Conservation (phyloP, 2,329 filamentous ascomycete species). For the Teratosphaeria epicoccoides region DNA sequence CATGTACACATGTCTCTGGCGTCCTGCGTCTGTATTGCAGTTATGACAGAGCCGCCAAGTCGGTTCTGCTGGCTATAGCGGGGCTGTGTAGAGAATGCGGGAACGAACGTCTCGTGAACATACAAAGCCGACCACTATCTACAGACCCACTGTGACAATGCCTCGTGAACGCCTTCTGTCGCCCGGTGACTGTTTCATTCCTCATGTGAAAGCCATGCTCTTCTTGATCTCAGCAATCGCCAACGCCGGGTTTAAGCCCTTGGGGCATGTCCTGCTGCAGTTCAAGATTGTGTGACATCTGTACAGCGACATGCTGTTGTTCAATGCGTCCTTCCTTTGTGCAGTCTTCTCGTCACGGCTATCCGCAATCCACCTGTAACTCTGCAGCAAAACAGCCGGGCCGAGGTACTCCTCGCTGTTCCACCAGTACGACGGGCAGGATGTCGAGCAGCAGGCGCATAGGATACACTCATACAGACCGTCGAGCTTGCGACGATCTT, state of each 20-base stretch:
- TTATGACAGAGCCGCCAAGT: no score
- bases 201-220: constrained; percentile 57
- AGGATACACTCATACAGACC: constrained; percentile 99
- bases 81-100: no score
- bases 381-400: constrained; percentile 91
- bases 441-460: constrained; percentile 97
- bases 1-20: not conserved
- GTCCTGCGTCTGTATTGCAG: no score
- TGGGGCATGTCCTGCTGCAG: constrained; percentile 94
- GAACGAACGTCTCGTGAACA: not conserved
- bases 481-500: constrained; percentile 91
- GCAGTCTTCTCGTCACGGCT: constrained; percentile 82
- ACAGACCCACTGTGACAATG: not conserved
- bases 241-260: constrained; percentile 90
- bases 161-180: not conserved
- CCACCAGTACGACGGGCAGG: constrained; percentile 99
- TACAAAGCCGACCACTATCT: not conserved
- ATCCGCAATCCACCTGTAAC: constrained; percentile 94
- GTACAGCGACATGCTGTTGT: constrained; percentile 99
- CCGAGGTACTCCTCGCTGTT: constrained; percentile 98
- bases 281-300: constrained; percentile 99
- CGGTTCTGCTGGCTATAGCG: no score
- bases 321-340: constrained; percentile 79
- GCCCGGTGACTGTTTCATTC: not conserved
- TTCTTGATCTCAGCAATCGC: constrained; percentile 99